Evolutionary conservation across 768 basidiomycete species (phyloP).

Genomic region (Phaeolepiota aurea): DNA sequence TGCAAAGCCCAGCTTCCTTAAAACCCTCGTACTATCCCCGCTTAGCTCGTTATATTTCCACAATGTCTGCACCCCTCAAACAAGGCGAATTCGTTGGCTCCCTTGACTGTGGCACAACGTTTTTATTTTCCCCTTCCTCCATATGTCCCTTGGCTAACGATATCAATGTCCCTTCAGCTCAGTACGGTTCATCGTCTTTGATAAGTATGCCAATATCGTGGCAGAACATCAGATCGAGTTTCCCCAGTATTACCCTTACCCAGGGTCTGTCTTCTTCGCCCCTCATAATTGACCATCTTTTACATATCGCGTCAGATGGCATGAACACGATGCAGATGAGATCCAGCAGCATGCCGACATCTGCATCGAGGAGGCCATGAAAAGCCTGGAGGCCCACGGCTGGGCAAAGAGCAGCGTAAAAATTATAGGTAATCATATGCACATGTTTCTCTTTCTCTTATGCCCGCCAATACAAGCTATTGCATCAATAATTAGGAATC

Average conservation of each 20-base stretch:
- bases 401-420: constrained; percentile 80
- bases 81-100: constrained; percentile 85
- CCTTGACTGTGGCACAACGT: constrained; percentile 95
- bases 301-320: constrained; percentile 55
- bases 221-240: constrained; percentile 90
- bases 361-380: constrained; percentile 69
- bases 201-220: constrained; percentile 79
- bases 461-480: constrained; percentile 1
- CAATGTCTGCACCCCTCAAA: constrained; percentile 26
- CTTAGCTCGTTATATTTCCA: constrained; percentile 2
- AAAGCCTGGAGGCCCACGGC: constrained; percentile 63
- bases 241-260: constrained; percentile 86
- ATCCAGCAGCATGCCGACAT: constrained; percentile 66
- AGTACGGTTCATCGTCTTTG: constrained; percentile 87
- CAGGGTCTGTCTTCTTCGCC: constrained; percentile 44
- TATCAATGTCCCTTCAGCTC: constrained; percentile 60
- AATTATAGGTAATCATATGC: constrained; percentile 69
- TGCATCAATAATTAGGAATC: constrained; percentile 45
- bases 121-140: constrained; percentile 28
- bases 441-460: constrained; percentile 7
- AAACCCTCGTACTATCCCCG: not conserved
- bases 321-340: constrained; percentile 86
- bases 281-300: constrained; percentile 1
- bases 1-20: not conserved
- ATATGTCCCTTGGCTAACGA: not conserved